phyloP scores from a whole-genome alignment of 1,139 yeast species.

The Citeromyces siamensis region DNA sequence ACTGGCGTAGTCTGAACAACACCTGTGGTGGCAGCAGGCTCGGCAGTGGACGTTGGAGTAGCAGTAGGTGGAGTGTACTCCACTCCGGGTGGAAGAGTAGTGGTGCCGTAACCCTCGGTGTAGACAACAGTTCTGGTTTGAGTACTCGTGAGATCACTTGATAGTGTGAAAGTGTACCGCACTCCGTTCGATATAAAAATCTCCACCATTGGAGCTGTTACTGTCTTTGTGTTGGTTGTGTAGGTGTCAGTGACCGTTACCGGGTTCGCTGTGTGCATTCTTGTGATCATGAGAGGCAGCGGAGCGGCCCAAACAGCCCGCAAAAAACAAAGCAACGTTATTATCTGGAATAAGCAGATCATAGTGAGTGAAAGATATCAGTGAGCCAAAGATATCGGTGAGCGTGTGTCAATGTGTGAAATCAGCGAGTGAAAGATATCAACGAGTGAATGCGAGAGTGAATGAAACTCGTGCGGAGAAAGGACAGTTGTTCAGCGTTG shows the following conservation, averaged over 20 bases:
- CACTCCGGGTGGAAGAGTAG: conserved; percentile 17
- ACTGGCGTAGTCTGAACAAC: conserved; percentile 8
- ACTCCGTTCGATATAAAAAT: conserved; percentile 48
- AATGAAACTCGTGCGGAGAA: too few relatives aligned
- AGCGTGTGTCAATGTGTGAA: too few relatives aligned
- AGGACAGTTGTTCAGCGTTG: too few relatives aligned
- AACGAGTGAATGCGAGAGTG: too few relatives aligned
- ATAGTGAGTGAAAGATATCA: too few relatives aligned
- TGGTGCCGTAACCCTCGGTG: conserved; percentile 7
- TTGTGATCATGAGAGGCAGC: neutral
- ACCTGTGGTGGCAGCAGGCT: conserved; percentile 9
- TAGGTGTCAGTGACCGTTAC: conserved; percentile 1
- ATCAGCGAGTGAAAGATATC: too few relatives aligned
- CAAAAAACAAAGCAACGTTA: neutral
- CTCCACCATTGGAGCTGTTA: conserved; percentile 59
- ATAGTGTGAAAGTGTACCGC: conserved; percentile 45
- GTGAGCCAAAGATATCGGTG: too few relatives aligned
- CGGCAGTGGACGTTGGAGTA: conserved; percentile 12
- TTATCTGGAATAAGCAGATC: neutral
- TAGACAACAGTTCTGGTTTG: conserved; percentile 18
- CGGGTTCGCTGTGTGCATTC: neutral
- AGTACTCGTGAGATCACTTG: conserved; percentile 19
- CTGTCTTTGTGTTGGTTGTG: conserved; percentile 1
- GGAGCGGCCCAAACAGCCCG: neutral
- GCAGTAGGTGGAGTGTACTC: conserved; percentile 9